These are phyloP conservation scores for Jaltomata sinuosa DNA, from an alignment of 257 asterid species.

Conservation along the genomic window DNA sequence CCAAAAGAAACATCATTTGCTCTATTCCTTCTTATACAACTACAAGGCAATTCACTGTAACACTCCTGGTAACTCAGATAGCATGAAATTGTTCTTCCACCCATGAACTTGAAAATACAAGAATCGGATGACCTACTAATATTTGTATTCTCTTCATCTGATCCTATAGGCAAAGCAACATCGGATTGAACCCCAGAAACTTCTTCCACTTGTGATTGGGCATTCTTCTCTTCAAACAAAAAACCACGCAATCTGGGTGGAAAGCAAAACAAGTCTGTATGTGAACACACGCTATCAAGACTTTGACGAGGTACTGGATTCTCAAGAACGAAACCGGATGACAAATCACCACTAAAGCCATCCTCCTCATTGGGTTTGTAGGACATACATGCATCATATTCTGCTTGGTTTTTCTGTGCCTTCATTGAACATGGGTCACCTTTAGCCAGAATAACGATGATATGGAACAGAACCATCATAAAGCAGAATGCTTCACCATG, in stretches of 20 bases:
- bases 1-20: slow-evolving; percentile 26
- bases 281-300: slow-evolving; percentile 31
- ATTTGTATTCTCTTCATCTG: slow-evolving; percentile 21
- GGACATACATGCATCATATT: slow-evolving; percentile 29
- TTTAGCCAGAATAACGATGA: slow-evolving; percentile 7
- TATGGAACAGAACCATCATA: slow-evolving; percentile 14
- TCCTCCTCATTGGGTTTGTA: slow-evolving; percentile 11
- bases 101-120: slow-evolving; percentile 30
- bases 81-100: slow-evolving; percentile 50
- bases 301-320: slow-evolving; percentile 11
- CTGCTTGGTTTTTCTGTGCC: slow-evolving; percentile 23
- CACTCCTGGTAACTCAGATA: slow-evolving; percentile 29
- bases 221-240: slow-evolving; percentile 13
- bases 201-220: slow-evolving; percentile 9
- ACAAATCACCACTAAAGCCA: slow-evolving; percentile 16
- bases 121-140: slow-evolving; percentile 28
- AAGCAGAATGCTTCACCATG: slow-evolving; percentile 10
- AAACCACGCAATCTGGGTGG: slow-evolving; percentile 49
- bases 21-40: slow-evolving; percentile 5
- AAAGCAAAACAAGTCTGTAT: slow-evolving; percentile 52
- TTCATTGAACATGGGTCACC: slow-evolving; percentile 20
- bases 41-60: slow-evolving; percentile 12
- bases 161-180: slow-evolving; percentile 15
- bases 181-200: slow-evolving; percentile 20
- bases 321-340: slow-evolving; percentile 16